Evolutionary conservation across 345 rosid genomes (phyloP), one percentile per base, ranked within the genome.

Genomic region (Eucalyptus polyanthemos): DNA sequence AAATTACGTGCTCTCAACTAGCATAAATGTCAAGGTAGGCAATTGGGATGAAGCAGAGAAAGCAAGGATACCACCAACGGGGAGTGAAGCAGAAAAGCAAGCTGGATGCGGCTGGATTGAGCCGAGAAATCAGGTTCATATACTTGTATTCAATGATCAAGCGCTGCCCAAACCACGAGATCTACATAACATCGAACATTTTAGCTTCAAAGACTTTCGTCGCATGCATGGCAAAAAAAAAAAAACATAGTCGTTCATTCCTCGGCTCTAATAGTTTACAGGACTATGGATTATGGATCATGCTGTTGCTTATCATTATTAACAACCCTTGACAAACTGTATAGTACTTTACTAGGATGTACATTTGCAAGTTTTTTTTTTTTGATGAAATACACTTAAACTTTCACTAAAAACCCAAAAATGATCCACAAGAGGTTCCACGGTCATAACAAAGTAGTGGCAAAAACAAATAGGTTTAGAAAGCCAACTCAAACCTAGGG

Each of bases 41-140:
- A 88, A 88, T 60, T 88, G 89, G 88, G 88, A 42, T 50, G 91
- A 90, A 83, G 89, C 31, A n/a, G 89, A 67, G 88, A 90, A 58
- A 29, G 86, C 50, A 14, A 88, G 89, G 86, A 62, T 34, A 49
- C 27, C 56, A 42, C 53, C 88, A 8, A 83, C 6, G 25, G 50
- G 49, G 45, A 85, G 45, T 65, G 87, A 83, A 42, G 69, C 42
- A 22, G 88, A 65, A 34, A 90, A 90, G 86, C 65, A 90, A 65
- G 86, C 54, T 34, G 91, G 91, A 8, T 62, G 86, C 22, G 86
- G 91, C 44, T 88, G 88, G 89, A 83, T 90, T 25, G 89, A 90
- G 50, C 31, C 62, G 11, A 87, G 87, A 37, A 81, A 62, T 88
- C 56, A 88, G 89, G 87, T 62, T 81, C 88, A 87, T 34, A 86